These are phyloP conservation scores for Cercospora citrullina DNA, from an alignment of 2,329 filamentous ascomycete genomes.

Conservation along the genomic window DNA sequence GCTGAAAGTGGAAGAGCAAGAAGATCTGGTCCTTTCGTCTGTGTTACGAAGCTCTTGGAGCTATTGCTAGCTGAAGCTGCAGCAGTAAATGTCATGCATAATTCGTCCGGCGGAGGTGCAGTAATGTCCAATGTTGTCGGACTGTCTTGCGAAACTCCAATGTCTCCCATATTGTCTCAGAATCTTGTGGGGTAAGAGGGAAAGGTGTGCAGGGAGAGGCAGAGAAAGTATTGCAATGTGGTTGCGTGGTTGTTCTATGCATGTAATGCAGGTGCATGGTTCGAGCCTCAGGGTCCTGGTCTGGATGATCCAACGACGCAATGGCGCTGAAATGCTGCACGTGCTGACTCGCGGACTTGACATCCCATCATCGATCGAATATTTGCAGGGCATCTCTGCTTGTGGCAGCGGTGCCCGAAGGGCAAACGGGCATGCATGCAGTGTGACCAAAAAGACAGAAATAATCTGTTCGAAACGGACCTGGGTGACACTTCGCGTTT, in stretches of 20 bases:
- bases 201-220: neutral
- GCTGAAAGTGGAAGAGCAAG: constrained; percentile 12
- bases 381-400: constrained; percentile 1
- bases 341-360: constrained; percentile 15
- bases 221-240: constrained; percentile 3
- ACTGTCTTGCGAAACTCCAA: constrained; percentile 3
- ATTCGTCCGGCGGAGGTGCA: constrained; percentile 13
- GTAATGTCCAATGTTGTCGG: constrained; percentile 19
- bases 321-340: constrained; percentile 13
- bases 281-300: constrained; percentile 11
- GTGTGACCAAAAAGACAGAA: neutral
- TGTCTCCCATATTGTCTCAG: constrained; percentile 11
- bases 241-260: constrained; percentile 22
- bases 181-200: neutral
- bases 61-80: constrained; percentile 17
- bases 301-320: constrained; percentile 13
- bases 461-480: neutral
- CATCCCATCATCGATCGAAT: constrained; percentile 18
- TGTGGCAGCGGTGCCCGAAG: neutral
- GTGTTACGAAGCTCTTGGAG: constrained; percentile 12
- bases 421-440: neutral
- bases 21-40: constrained; percentile 13
- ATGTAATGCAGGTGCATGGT: constrained; percentile 3
- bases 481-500: neutral
- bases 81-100: constrained; percentile 17